Evolutionary conservation across 179 eudicot genomes (phyloP).

Genomic region (Nepenthes alata): DNA sequence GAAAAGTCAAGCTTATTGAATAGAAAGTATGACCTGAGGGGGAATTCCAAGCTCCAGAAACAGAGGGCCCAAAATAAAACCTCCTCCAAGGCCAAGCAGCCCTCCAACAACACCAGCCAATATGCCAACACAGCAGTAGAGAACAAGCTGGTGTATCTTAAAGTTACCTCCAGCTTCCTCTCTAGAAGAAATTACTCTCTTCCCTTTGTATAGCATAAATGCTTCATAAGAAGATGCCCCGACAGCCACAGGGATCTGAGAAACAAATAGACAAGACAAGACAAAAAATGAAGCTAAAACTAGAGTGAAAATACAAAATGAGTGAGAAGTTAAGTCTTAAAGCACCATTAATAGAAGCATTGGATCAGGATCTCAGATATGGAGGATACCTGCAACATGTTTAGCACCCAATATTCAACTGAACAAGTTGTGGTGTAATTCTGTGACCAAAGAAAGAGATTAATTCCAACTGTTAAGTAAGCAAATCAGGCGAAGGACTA

Average conservation of each 20-base stretch:
- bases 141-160: slow-evolving; percentile 30
- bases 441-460: slow-evolving; percentile 21
- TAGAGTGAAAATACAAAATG: too few species aligned
- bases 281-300: neutral
- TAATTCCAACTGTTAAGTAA: neutral
- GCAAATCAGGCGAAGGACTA: neutral
- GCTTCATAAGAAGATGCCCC: slow-evolving; percentile 53
- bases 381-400: slow-evolving; percentile 41
- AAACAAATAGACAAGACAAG: neutral
- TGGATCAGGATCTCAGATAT: neutral
- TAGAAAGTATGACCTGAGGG: slow-evolving; percentile 37
- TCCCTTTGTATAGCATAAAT: slow-evolving; percentile 34
- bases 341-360: neutral
- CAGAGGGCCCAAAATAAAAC: slow-evolving; percentile 52
- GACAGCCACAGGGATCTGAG: slow-evolving; percentile 40
- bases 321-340: too few species aligned
- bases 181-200: slow-evolving; percentile 34
- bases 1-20: too few species aligned
- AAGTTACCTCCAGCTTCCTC: slow-evolving; percentile 26
- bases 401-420: slow-evolving; percentile 31
- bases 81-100: slow-evolving; percentile 66
- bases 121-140: slow-evolving; percentile 37
- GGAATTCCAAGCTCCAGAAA: slow-evolving; percentile 58
- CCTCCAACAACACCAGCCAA: slow-evolving; percentile 58
- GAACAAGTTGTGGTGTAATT: slow-evolving; percentile 40